Base-by-base conservation (phyloP, 1,284 basidiomycete species). In the Austroboletus novae-zelandiae region DNA sequence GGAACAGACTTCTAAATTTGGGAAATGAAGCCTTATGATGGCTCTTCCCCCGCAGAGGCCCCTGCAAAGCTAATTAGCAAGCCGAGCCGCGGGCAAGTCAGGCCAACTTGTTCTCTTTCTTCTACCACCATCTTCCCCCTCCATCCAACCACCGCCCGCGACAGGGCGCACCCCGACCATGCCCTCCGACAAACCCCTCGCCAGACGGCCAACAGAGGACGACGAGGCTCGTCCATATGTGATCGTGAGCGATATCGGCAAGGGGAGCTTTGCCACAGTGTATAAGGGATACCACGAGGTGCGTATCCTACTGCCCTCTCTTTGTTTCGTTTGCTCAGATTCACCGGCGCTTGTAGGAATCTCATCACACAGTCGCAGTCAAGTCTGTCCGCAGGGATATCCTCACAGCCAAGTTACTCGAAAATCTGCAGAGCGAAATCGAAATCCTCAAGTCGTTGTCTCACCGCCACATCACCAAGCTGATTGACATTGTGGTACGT, bases 391-490 rank as follows among this genome's bases (percentile, higher is more conserved):
- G 88, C 53, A 84, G 89, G 46, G 85, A 89, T 61, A 94, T 89
- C 61, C 83, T 99, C 31, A 94, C 89, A 23, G 77, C 88, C 23
- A 99, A 98, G 74, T 83, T 98, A 20, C 85, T 98, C 52, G 95
- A 98, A 71, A 99, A 98, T 66, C 82, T 99, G 29, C 93, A 98
- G 69, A 93, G 89, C 61, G 96, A 99, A 77, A 98, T 99, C 58
- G 87, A 92, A 57, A 98, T 99, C 58, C 83, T 99, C 62, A 98
- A 98, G 75, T 86, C 87, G 4, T 83, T 98, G 51, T 90, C 89
- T 17, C 94, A 99, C 69, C 80, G 89, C 47, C 94, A 98, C 73
- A 91, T 99, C 50, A 98, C 97, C 29, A 86, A 87, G 58, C 80
- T 99, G 23, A 83, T 93, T 50, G 94, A 98, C 67, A 97, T 98